Base-by-base conservation (phyloP, 306 rosid species). In the Erythrophleum fordii region DNA sequence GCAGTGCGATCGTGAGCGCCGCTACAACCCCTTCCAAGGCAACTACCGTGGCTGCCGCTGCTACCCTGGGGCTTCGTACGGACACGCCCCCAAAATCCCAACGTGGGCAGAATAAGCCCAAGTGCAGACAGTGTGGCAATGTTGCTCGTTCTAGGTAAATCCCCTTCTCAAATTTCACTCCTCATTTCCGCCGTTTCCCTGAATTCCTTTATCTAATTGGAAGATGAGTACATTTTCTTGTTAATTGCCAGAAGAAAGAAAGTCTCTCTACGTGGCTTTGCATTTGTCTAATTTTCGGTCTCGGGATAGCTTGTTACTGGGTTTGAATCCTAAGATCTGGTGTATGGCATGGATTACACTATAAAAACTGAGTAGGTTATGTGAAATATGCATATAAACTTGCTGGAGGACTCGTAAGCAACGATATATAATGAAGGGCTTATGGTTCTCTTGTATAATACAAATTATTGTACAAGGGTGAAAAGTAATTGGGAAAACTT, bases 101-200 rank as follows among this genome's bases (percentile, higher is more conserved):
- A 62, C 89, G 89, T 58, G 89, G 89, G 25, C 89, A 86, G 60
- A 86, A 86, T 64, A 86, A 86, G 20, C 87, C 89, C 1, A 86
- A 86, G 83, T 86, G 89, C 79, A 83, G 66, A 81, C 93, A 89
- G 85, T 95, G 99, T 78, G 99, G 99, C 85, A 95, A 95, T 86
- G 99, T 93, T 67, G 98, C 99, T 87, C 99, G 99, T 77, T 95
- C 98, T 76, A 88, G 99, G 95, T 91, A 42, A 41, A 14, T 13
- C 16, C 46, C 2, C 3, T 26, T 41, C 20, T 41, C 29, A 72
- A 62, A 55, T 73, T n/a, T 39, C 18, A 6, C 35, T 53, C 2
- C 42, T 37, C 72, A 10, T 62, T 31, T 37, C n/a, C 69, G 13
- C 23, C 28, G 20, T 51, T 18, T 45, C 18, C 45, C n/a, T 1